These are phyloP conservation scores for Pseudisothecium myosuroides DNA, from an alignment of 225 moss, liverwort and hornwort species.

Conservation along the genomic window DNA sequence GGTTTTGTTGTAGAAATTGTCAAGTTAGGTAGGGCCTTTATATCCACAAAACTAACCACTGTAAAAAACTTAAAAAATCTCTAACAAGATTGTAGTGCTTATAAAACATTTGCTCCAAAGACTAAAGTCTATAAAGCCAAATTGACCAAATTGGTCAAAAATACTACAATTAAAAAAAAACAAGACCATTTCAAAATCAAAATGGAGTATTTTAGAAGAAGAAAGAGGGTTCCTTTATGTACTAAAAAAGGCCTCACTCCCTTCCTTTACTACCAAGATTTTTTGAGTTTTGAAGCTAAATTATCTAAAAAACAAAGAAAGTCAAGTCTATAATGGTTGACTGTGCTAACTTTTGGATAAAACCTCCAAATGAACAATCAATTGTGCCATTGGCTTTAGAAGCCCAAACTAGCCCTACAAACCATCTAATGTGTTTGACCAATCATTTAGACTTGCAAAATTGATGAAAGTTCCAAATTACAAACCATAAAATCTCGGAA, in stretches of 20 bases:
- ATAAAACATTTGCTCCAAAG: background rate
- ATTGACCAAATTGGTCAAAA: background rate
- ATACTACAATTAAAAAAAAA: background rate
- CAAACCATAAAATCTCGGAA: background rate
- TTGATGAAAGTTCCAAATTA: background rate
- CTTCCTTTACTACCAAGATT: background rate
- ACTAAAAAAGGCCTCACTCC: background rate
- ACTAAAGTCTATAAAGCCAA: background rate
- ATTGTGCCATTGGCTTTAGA: background rate
- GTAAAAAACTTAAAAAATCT: background rate
- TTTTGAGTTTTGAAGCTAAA: background rate
- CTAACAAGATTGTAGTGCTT: background rate
- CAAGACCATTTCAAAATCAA: background rate
- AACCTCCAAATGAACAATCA: background rate
- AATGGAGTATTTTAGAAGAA: background rate
- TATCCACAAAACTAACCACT: background rate
- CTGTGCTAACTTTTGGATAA: background rate
- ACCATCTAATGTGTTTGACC: background rate
- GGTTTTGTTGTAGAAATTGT: background rate
- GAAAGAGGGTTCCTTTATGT: background rate
- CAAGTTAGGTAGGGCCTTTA: rapidly evolving
- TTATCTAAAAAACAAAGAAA: background rate
- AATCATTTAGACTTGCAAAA: background rate
- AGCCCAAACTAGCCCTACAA: rapidly evolving
- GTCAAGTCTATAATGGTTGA: background rate